These are phyloP conservation scores for Penstemon barbatus DNA, from an alignment of 257 asterid species.

Conservation along the genomic window DNA sequence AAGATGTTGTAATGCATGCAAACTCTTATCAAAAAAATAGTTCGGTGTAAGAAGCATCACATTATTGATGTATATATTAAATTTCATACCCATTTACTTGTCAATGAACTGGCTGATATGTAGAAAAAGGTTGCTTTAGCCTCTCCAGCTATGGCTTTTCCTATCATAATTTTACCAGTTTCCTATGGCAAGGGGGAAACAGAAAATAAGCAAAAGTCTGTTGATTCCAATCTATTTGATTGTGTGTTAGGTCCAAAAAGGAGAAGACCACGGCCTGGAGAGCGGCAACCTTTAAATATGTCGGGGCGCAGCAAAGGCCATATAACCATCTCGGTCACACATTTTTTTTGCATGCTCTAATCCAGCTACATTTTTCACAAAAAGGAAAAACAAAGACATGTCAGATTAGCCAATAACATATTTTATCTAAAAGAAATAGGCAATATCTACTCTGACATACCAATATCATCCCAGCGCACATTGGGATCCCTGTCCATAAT, in stretches of 20 bases:
- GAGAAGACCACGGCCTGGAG: constrained; percentile 99
- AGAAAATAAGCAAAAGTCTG: constrained; percentile 26
- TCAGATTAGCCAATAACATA: constrained; percentile 27
- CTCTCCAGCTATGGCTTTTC: constrained; percentile 99
- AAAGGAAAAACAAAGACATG: not conserved
- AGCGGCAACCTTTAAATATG: constrained; percentile 94
- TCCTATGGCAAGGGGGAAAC: constrained; percentile 57
- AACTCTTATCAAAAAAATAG: not conserved
- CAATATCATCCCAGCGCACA: constrained; percentile 98
- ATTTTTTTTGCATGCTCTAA: constrained; percentile 96
- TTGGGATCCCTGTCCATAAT: constrained; percentile 98
- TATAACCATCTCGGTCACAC: constrained; percentile 98
- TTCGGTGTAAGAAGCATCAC: constrained; percentile 5
- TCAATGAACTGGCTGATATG: constrained; percentile 96
- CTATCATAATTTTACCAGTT: constrained; percentile 99
- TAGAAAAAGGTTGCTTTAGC: constrained; percentile 99
- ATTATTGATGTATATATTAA: constrained; percentile 17
- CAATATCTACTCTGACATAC: constrained; percentile 37
- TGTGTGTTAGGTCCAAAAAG: constrained; percentile 77
- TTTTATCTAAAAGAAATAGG: not conserved
- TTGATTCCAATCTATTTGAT: constrained; percentile 10
- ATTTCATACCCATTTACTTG: constrained; percentile 92
- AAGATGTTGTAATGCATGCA: constrained; percentile 20
- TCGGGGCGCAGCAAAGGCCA: constrained; percentile 98
- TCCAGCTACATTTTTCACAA: constrained; percentile 58